Percentiles rank a stretch among this genome's conserved stretches.
phyloP scores from a whole-genome alignment of 176 grass and related monocot species.

The Paspalum vaginatum region DNA sequence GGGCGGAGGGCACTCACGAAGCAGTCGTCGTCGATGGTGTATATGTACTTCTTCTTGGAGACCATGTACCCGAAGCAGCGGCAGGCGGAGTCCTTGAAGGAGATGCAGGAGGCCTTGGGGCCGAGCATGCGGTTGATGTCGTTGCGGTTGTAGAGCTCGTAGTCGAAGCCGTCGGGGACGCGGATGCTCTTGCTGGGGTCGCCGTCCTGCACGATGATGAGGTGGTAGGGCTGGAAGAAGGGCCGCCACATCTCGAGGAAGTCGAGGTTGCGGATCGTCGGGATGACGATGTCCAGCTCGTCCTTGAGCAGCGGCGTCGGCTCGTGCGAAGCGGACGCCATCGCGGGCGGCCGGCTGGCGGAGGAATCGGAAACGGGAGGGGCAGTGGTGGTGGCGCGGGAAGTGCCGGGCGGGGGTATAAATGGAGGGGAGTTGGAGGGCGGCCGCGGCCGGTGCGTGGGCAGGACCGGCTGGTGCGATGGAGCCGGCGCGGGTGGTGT shows the following conservation, averaged over 20 bases:
- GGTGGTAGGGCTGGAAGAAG: conserved; percentile 94
- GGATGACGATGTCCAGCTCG: conserved; percentile 98
- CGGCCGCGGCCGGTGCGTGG: not conserved
- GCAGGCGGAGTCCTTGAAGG: conserved; percentile 96
- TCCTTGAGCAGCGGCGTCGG: conserved; percentile 72
- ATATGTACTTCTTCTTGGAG: conserved; percentile 99
- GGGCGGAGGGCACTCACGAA: conserved; percentile 64
- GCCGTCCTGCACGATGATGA: conserved; percentile 97
- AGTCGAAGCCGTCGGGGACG: conserved; percentile 94
- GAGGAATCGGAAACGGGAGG: not conserved
- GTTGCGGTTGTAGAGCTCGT: conserved; percentile 96
- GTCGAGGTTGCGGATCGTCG: conserved; percentile 91
- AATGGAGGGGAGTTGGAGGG: not conserved
- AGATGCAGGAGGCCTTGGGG: conserved; percentile 91
- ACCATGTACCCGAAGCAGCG: conserved; percentile 95
- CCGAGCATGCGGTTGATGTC: conserved; percentile 94
- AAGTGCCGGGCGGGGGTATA: not conserved
- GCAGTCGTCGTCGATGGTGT: conserved; percentile 98
- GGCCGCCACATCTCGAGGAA: conserved; percentile 98
- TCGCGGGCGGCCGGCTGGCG: not conserved
- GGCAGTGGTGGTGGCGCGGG: not conserved
- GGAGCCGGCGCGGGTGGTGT: not conserved
- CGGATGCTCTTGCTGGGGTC: conserved; percentile 69
- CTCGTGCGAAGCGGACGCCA: conserved; percentile 21
- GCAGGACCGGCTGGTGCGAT: conserved; percentile 19